A percentile compares a stretch with the other conserved stretches of the same genome.
These are phyloP conservation scores for Funneliformis caledonium DNA, from an alignment of 371 early-diverging fungal genomes.

Conservation along the genomic window DNA sequence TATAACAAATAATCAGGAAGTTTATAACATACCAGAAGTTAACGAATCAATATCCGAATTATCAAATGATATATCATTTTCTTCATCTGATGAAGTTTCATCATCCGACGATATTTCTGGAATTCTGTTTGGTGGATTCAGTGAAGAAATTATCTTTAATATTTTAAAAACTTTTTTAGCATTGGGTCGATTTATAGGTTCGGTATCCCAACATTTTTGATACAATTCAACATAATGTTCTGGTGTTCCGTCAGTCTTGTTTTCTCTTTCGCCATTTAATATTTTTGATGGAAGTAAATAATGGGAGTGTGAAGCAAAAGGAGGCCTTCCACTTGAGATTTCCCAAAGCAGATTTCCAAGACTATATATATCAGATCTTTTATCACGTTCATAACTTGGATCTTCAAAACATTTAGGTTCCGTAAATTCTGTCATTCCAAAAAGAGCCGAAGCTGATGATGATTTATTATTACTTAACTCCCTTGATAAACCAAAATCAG, in stretches of 20 bases:
- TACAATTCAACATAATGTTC: background rate
- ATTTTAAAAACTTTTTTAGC: background rate
- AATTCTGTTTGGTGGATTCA: no score
- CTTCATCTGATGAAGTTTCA: no score
- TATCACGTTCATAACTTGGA: background rate
- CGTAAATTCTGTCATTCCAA: background rate
- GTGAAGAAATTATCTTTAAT: background rate
- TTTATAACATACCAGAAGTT: no score
- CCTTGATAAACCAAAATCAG: conserved; percentile 30
- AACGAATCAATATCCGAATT: no score
- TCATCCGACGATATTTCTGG: no score
- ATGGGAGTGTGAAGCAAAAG: background rate
- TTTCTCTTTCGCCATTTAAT: background rate
- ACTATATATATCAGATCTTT: conserved; percentile 27
- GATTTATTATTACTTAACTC: background rate
- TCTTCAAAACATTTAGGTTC: conserved; percentile 1
- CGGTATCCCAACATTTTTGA: background rate
- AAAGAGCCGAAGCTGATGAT: background rate
- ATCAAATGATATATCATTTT: no score
- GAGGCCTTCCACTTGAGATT: conserved; percentile 21
- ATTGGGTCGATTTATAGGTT: background rate
- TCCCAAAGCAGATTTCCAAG: conserved; percentile 30
- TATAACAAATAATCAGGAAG: no score
- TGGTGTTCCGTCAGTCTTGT: background rate
- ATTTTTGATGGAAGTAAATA: background rate